phyloP scores from a whole-genome alignment of 805 yeast genomes.

The Ogataea trehalophila region DNA sequence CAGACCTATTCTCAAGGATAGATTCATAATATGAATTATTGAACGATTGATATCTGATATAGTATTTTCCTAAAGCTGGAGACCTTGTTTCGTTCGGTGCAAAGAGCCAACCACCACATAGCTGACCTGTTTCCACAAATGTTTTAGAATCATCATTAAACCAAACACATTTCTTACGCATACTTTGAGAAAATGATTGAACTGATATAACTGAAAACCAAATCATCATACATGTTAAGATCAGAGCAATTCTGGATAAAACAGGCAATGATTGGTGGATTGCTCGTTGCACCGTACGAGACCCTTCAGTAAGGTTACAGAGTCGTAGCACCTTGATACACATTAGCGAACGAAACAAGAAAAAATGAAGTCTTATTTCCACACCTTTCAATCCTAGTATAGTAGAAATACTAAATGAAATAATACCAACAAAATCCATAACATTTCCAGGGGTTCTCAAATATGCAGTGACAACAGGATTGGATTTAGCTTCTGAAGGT shows the following conservation, averaged over 20 bases:
- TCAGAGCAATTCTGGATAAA: slow-evolving; percentile 59
- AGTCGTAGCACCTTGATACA: slow-evolving; percentile 63
- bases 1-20: slow-evolving; percentile 42
- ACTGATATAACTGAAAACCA: slow-evolving; percentile 77
- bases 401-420: slow-evolving; percentile 66
- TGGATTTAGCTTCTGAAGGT: neutral
- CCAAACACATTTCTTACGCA: slow-evolving; percentile 79
- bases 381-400: slow-evolving; percentile 40
- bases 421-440: slow-evolving; percentile 62
- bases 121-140: slow-evolving; percentile 32
- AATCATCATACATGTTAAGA: slow-evolving; percentile 70
- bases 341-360: slow-evolving; percentile 62
- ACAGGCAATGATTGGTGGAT: slow-evolving; percentile 73
- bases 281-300: slow-evolving; percentile 60
- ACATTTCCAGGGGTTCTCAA: slow-evolving; percentile 75
- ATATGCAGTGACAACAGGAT: slow-evolving; percentile 45
- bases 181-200: slow-evolving; percentile 74
- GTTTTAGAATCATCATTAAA: slow-evolving; percentile 53
- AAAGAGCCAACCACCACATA: slow-evolving; percentile 5
- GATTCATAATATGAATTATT: slow-evolving; percentile 67
- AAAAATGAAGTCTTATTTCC: slow-evolving; percentile 46
- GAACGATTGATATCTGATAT: slow-evolving; percentile 44
- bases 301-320: slow-evolving; percentile 63
- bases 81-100: neutral
- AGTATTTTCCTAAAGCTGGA: slow-evolving; percentile 21